phyloP scores from a whole-genome alignment of 1,284 basidiomycete species.

The Cutaneotrichosporon mucoides region DNA sequence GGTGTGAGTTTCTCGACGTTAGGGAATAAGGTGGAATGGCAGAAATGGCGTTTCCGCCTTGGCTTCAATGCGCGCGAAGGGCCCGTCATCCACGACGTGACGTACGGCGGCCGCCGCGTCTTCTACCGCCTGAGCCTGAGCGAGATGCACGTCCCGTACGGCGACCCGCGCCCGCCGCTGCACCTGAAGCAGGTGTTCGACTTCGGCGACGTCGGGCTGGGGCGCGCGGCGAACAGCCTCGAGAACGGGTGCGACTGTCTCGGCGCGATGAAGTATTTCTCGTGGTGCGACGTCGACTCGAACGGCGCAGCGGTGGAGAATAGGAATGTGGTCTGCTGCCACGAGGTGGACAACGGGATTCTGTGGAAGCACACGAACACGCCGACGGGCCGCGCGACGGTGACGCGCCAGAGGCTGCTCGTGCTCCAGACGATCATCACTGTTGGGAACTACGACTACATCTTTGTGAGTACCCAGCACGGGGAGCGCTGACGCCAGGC shows the following conservation, averaged over 20 bases:
- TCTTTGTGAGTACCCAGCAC: background rate
- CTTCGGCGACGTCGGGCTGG: conserved; percentile 5
- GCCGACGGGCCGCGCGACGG: background rate
- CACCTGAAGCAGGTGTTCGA: conserved; percentile 28
- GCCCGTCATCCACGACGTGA: conserved; percentile 40
- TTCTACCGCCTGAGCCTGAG: conserved; percentile 47
- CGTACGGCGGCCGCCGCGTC: conserved; percentile 40
- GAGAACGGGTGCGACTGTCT: conserved; percentile 8
- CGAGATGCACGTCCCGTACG: conserved; percentile 52
- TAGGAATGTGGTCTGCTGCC: conserved; percentile 22
- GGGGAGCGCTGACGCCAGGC: background rate
- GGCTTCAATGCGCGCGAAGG: conserved; percentile 45
- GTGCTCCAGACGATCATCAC: conserved; percentile 4
- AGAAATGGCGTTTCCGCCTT: conserved; percentile 35
- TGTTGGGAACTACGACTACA: conserved; percentile 7
- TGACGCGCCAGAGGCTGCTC: conserved; percentile 1
- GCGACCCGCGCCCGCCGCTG: conserved; percentile 38
- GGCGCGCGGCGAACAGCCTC: conserved; percentile 1
- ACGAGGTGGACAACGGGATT: conserved; percentile 51
- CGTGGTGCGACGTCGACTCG: conserved; percentile 3
- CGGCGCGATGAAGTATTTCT: conserved; percentile 4
- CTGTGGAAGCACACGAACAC: conserved; percentile 14
- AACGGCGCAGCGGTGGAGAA: background rate
- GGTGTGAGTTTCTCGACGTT: conserved; percentile 62
- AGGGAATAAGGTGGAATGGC: conserved; percentile 57